Evolutionary conservation across 2,329 filamentous ascomycete genomes (phyloP).

Genomic region (Lasiodiplodia citricola): DNA sequence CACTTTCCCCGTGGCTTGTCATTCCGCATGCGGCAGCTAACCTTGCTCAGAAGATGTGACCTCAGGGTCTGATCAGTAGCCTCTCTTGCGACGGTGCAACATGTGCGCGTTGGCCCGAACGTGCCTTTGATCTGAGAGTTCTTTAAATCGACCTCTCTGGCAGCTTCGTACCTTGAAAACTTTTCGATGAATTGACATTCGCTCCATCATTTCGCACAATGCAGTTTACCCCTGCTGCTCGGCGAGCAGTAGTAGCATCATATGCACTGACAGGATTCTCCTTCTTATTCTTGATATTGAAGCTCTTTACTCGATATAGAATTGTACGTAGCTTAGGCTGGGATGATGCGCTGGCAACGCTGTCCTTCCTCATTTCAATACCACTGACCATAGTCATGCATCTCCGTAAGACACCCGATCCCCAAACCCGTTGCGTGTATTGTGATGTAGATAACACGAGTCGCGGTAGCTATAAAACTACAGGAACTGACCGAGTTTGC

Average conservation of each 20-base stretch:
- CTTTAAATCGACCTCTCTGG: slow-evolving; percentile 3
- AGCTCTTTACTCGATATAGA: slow-evolving; percentile 9
- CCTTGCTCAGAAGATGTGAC: background rate
- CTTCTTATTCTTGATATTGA: slow-evolving; percentile 10
- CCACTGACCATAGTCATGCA: slow-evolving; percentile 12
- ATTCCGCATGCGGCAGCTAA: background rate
- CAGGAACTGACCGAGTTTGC: background rate
- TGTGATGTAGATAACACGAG: background rate
- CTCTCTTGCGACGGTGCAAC: background rate
- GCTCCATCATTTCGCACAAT: background rate
- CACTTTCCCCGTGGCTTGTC: background rate
- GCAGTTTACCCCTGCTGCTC: background rate
- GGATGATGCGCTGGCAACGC: slow-evolving; percentile 8
- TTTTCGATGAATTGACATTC: background rate
- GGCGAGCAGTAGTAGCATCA: background rate
- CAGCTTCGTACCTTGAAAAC: background rate
- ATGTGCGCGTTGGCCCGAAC: background rate
- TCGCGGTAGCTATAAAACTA: background rate
- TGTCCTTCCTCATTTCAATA: background rate
- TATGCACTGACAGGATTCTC: background rate
- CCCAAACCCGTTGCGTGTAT: background rate
- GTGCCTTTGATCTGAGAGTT: background rate
- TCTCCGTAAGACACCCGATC: slow-evolving; percentile 4
- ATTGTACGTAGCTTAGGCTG: slow-evolving; percentile 13
- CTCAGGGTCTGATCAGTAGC: background rate